These are phyloP conservation scores for Dothidotthia symphoricarpi DNA, from an alignment of 2,329 filamentous ascomycete genomes.

Conservation along the genomic window DNA sequence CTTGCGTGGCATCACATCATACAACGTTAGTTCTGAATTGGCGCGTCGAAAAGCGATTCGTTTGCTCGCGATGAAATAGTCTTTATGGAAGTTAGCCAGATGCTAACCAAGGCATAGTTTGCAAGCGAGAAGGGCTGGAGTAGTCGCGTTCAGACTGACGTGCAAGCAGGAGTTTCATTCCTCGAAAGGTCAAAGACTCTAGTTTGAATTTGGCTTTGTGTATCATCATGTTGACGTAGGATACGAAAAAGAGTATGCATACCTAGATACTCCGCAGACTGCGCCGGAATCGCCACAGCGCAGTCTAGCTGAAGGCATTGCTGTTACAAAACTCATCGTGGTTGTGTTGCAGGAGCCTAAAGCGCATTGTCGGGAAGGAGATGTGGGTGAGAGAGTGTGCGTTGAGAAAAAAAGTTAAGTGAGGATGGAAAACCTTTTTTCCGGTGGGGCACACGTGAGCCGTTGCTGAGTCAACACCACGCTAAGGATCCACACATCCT, in stretches of 20 bases:
- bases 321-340: background rate
- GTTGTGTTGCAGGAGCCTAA: constrained; percentile 1
- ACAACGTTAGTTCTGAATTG: constrained; percentile 1
- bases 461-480: too few species aligned
- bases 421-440: background rate
- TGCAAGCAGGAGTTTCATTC: constrained; percentile 47
- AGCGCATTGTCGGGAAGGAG: constrained; percentile 1
- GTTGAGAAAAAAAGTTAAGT: constrained; percentile 16
- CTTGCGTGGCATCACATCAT: background rate
- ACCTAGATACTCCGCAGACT: constrained; percentile 5
- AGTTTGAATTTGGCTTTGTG: constrained; percentile 46
- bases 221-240: constrained; percentile 40
- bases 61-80: background rate
- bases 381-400: constrained; percentile 5
- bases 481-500: too few species aligned
- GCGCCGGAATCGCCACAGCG: background rate
- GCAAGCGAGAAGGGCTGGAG: background rate
- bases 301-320: background rate
- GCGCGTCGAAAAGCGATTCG: background rate
- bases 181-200: constrained; percentile 47
- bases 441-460: too few species aligned
- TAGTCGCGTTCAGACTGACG: constrained; percentile 44
- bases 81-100: constrained; percentile 18
- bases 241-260: constrained; percentile 9
- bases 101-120: background rate